A percentile compares a stretch with the other conserved stretches of the same genome.
Conservation (phyloP, 1,284 basidiomycete species). For the Papiliotrema nemorosa region DNA sequence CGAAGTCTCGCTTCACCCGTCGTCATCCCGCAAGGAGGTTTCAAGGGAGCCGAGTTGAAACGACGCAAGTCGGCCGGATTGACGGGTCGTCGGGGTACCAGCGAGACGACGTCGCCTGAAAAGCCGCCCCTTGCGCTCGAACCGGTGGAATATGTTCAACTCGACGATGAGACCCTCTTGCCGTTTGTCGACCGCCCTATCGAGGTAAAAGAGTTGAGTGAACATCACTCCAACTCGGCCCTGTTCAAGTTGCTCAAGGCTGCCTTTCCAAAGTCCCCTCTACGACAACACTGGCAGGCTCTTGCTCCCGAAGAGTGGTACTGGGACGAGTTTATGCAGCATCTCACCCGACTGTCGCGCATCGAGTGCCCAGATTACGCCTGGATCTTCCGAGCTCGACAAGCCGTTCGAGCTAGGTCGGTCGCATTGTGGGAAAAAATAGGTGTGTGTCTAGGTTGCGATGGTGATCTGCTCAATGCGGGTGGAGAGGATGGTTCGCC, state of each 20-base stretch:
- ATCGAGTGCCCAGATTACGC: constrained; percentile 41
- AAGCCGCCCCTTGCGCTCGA: constrained; percentile 40
- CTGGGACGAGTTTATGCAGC: constrained; percentile 43
- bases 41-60: constrained; percentile 28
- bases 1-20: constrained; percentile 36
- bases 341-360: constrained; percentile 34
- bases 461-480: constrained; percentile 43
- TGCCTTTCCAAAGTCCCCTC: constrained; percentile 35
- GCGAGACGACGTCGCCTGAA: constrained; percentile 6
- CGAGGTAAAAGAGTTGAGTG: constrained; percentile 41
- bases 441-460: constrained; percentile 46
- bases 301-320: constrained; percentile 39
- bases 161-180: constrained; percentile 42
- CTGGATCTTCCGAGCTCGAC: constrained; percentile 41
- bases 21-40: constrained; percentile 27
- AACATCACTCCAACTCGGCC: constrained; percentile 32
- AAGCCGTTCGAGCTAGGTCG: constrained; percentile 32
- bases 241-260: constrained; percentile 36
- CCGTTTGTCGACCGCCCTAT: constrained; percentile 42
- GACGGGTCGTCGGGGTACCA: constrained; percentile 3
- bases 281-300: constrained; percentile 34
- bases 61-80: constrained; percentile 29
- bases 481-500: constrained; percentile 41
- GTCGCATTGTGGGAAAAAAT: constrained; percentile 47
- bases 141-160: constrained; percentile 47